Conservation (phyloP, 2,329 filamentous ascomycete genomes). For the Fusarium sp. region DNA sequence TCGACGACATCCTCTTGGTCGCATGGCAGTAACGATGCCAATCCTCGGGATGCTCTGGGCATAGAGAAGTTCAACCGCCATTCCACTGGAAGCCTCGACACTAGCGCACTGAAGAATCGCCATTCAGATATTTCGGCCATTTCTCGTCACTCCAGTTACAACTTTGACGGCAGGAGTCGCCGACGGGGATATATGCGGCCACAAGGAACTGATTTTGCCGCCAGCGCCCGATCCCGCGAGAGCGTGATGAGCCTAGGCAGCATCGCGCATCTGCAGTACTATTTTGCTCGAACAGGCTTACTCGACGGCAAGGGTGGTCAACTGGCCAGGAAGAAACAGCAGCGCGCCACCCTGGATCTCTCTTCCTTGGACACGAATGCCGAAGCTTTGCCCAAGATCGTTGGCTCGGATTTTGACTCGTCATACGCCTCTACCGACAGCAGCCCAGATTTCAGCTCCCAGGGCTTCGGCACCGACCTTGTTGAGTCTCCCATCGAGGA, state of each 20-base stretch:
- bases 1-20: slow-evolving; percentile 71
- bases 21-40: slow-evolving; percentile 58
- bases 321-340: slow-evolving; percentile 76
- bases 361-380: slow-evolving; percentile 56
- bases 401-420: slow-evolving; percentile 63
- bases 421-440: slow-evolving; percentile 68
- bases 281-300: slow-evolving; percentile 93
- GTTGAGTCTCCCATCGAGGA: slow-evolving; percentile 60
- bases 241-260: slow-evolving; percentile 96
- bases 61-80: slow-evolving; percentile 67
- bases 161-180: slow-evolving; percentile 54
- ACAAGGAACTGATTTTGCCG: slow-evolving; percentile 87
- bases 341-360: slow-evolving; percentile 66
- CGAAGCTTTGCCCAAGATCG: slow-evolving; percentile 48
- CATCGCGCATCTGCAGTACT: slow-evolving; percentile 97
- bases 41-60: slow-evolving; percentile 63
- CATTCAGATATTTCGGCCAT: slow-evolving; percentile 53
- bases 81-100: slow-evolving; percentile 68
- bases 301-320: slow-evolving; percentile 93
- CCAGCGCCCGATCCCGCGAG: slow-evolving; percentile 88
- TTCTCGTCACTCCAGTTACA: slow-evolving; percentile 56
- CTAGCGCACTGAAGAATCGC: slow-evolving; percentile 61
- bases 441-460: slow-evolving; percentile 63
- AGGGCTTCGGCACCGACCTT: slow-evolving; percentile 50
- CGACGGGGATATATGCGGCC: slow-evolving; percentile 88